Evolutionary conservation across 2,329 filamentous ascomycete genomes (phyloP).

Genomic region (Curvularia spicifera): DNA sequence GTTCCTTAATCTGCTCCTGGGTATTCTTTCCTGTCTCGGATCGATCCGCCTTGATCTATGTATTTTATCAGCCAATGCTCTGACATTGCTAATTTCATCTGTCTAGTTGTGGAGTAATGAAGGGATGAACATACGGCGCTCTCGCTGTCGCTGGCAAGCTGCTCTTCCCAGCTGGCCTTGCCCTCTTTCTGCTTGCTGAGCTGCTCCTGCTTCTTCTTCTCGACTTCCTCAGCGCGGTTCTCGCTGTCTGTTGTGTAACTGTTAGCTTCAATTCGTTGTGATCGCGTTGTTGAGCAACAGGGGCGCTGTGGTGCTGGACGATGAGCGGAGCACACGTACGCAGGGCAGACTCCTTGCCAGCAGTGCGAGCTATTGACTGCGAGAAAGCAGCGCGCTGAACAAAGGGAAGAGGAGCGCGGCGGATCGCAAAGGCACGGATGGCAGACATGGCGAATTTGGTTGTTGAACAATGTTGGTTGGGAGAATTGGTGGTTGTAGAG

Average conservation of each 20-base stretch:
- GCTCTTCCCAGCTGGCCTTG: constrained; percentile 53
- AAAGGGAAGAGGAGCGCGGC: constrained; percentile 38
- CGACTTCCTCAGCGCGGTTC: constrained; percentile 49
- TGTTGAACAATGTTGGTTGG: constrained; percentile 1
- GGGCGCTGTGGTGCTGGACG: not conserved
- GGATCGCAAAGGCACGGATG: constrained; percentile 41
- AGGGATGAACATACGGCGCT: constrained; percentile 41
- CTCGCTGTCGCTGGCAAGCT: constrained; percentile 53
- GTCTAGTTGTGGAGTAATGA: too few relatives aligned
- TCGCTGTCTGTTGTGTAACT: constrained; percentile 32
- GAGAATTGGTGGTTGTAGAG: constrained; percentile 5
- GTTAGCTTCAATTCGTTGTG: constrained; percentile 16
- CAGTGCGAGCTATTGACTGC: constrained; percentile 46
- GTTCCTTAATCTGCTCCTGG: constrained; percentile 52
- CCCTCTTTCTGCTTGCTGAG: constrained; percentile 54
- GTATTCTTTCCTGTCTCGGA: constrained; percentile 49
- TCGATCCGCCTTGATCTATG: constrained; percentile 53
- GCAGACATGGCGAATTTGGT: constrained; percentile 37
- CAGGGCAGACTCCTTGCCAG: constrained; percentile 54
- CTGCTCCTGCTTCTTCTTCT: constrained; percentile 53
- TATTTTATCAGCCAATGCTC: constrained; percentile 4
- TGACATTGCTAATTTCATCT: not conserved
- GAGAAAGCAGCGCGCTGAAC: constrained; percentile 49
- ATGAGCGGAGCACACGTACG: constrained; percentile 43
- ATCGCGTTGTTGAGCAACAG: not conserved